phyloP scores from a whole-genome alignment of 805 yeast species.

The Sugiyamaella smithiae region DNA sequence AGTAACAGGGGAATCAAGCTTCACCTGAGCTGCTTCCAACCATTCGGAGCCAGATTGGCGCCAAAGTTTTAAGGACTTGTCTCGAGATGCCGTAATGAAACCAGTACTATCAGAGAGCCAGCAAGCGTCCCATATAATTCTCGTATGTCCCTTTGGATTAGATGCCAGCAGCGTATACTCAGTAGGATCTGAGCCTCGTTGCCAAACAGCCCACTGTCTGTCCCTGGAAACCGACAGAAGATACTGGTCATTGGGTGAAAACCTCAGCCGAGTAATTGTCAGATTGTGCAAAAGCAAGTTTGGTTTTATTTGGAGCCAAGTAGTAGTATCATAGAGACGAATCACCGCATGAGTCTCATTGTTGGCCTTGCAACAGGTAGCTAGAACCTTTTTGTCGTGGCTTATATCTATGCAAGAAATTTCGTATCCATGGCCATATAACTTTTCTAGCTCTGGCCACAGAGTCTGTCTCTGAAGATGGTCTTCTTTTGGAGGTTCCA shows the following conservation, averaged over 20 bases:
- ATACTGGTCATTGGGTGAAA: slow-evolving; percentile 63
- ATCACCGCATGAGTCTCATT: slow-evolving; percentile 80
- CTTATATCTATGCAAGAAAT: slow-evolving; percentile 74
- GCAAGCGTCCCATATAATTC: slow-evolving; percentile 94
- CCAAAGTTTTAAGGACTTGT: slow-evolving; percentile 78
- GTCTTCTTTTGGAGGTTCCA: slow-evolving; percentile 80
- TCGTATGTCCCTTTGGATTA: slow-evolving; percentile 74
- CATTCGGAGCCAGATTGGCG: slow-evolving; percentile 37
- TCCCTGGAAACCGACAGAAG: slow-evolving; percentile 84
- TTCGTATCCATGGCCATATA: slow-evolving; percentile 98
- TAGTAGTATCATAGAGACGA: slow-evolving; percentile 62
- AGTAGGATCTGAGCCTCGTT: slow-evolving; percentile 33
- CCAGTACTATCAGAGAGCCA: slow-evolving; percentile 59
- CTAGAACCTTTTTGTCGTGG: slow-evolving; percentile 60
- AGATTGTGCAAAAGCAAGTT: slow-evolving; percentile 67
- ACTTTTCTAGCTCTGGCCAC: slow-evolving; percentile 92
- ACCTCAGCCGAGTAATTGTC: slow-evolving; percentile 80
- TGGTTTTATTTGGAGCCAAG: slow-evolving; percentile 61
- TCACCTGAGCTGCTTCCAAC: slow-evolving; percentile 40
- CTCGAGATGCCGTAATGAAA: slow-evolving; percentile 86
- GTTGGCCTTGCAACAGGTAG: slow-evolving; percentile 91
- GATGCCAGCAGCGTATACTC: slow-evolving; percentile 40
- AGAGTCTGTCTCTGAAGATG: slow-evolving; percentile 85
- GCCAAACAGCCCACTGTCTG: slow-evolving; percentile 79
- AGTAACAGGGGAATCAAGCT: slow-evolving; percentile 59